phyloP scores from a whole-genome alignment of 805 yeast genomes.

The Wickerhamomyces mucosus region DNA sequence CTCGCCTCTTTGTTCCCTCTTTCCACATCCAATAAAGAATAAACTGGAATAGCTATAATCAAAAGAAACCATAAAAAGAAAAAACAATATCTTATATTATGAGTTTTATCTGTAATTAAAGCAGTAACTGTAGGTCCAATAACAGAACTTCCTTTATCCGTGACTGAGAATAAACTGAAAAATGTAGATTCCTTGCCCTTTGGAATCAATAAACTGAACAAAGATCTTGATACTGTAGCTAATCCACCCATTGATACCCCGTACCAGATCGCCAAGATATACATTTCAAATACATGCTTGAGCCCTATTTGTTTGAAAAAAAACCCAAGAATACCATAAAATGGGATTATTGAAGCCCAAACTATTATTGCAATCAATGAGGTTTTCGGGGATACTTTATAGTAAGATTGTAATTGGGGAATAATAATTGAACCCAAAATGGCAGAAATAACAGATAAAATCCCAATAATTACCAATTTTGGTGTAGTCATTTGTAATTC shows the following conservation, averaged over 20 bases:
- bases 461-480: constrained; percentile 53
- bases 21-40: constrained; percentile 42
- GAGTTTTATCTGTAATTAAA: constrained; percentile 59
- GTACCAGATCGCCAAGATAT: constrained; percentile 59
- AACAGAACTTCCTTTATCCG: constrained; percentile 74
- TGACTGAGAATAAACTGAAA: constrained; percentile 65
- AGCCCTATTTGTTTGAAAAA: constrained; percentile 45
- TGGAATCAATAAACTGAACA: constrained; percentile 63
- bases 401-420: constrained; percentile 33
- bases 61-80: constrained; percentile 49
- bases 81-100: constrained; percentile 65
- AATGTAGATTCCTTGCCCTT: constrained; percentile 67
- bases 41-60: constrained; percentile 48
- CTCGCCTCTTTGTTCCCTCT: constrained; percentile 52
- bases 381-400: constrained; percentile 34
- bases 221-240: constrained; percentile 58
- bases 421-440: constrained; percentile 54
- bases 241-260: constrained; percentile 70
- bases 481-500: constrained; percentile 63
- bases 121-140: constrained; percentile 72
- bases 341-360: constrained; percentile 60
- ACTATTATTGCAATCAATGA: constrained; percentile 42
- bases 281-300: constrained; percentile 60
- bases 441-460: constrained; percentile 58
- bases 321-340: constrained; percentile 65